Evolutionary conservation across 2,329 filamentous ascomycete genomes (phyloP), one percentile per base, ranked within the genome.

Genomic region (Claviceps pusilla): DNA sequence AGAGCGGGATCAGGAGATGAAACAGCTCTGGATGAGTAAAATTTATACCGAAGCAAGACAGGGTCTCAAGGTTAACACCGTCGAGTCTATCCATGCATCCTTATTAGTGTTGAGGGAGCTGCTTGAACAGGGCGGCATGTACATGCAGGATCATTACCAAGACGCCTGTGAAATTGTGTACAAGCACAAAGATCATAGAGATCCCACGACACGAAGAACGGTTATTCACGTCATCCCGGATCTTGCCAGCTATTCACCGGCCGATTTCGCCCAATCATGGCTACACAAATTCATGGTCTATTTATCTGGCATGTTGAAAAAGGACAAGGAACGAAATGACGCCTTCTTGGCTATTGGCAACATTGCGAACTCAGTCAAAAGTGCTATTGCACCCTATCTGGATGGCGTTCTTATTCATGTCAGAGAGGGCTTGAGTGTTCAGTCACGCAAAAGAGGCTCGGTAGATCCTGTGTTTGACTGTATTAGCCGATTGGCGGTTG

Each of bases 281-380:
- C 77, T 98, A 3, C 90, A 96, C 68, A 87, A 89, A 64, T 97
- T 95, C 70, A 98, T 98, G 93, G 80, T 95, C 16, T 95, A 96
- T 65, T 78, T 98, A 5, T 91, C 94, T 56, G 83, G 87, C 37
- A 89, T 97, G 73, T 76, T 98, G 41, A 95, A 96, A 72, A 89
- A 91, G 65, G 89, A 95, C 58, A 94, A 93, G 69, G 90, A 97
- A 65, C 79, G 89, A 29, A 95, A 95, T 64, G 84, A 94, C 61
- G 90, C 93, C 2, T 98, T 98, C 65, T 78, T 95, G 50, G 93
- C 93, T 14, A 96, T 98, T 60, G 93, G 93, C 37, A 90, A 95
- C 66, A 89, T 98, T 62, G 91, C 93, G 51, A 94, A 95, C 69
- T 91, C 93, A 0, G 91, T 98, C 51, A 93, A 93, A 63, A 95